Percentiles rank a stretch among this genome's conserved stretches.
phyloP scores from a whole-genome alignment of 2,329 filamentous ascomycete species.

The Diplocarpon mali region DNA sequence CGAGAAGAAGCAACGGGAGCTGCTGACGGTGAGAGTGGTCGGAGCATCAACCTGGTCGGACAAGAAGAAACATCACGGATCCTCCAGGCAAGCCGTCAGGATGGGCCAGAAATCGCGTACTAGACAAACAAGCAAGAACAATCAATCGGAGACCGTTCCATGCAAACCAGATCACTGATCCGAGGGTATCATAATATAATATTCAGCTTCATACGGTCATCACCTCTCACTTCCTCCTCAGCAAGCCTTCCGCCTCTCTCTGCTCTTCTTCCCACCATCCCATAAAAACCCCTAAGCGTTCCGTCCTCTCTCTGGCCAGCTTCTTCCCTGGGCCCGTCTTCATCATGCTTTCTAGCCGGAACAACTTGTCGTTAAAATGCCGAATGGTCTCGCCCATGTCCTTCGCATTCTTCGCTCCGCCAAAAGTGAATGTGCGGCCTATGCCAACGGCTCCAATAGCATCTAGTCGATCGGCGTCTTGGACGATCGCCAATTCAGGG shows the following conservation, averaged over 20 bases:
- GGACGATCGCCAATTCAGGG: constrained; percentile 75
- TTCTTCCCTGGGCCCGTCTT: constrained; percentile 46
- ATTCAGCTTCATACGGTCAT: background rate
- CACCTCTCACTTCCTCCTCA: constrained; percentile 14
- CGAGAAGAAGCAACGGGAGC: no score
- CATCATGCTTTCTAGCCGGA: constrained; percentile 51
- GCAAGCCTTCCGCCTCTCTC: constrained; percentile 20
- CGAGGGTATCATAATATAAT: constrained; percentile 9
- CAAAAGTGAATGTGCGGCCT: constrained; percentile 66
- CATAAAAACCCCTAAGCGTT: constrained; percentile 40
- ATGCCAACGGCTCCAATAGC: constrained; percentile 83
- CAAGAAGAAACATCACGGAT: background rate
- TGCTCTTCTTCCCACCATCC: constrained; percentile 48
- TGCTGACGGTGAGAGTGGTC: constrained; percentile 3
- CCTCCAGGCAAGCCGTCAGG: constrained; percentile 2
- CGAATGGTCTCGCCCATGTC: constrained; percentile 55
- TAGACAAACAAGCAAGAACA: background rate
- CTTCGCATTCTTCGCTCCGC: constrained; percentile 48
- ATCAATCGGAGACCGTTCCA: background rate
- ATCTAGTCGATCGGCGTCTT: constrained; percentile 91
- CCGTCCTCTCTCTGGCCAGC: constrained; percentile 42
- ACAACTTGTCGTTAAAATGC: constrained; percentile 72
- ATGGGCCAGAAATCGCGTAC: background rate
- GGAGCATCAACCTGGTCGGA: background rate
- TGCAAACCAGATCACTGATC: constrained; percentile 4